Conservation (phyloP, 371 early-diverging fungal genomes). For the Cokeromyces recurvatus region DNA sequence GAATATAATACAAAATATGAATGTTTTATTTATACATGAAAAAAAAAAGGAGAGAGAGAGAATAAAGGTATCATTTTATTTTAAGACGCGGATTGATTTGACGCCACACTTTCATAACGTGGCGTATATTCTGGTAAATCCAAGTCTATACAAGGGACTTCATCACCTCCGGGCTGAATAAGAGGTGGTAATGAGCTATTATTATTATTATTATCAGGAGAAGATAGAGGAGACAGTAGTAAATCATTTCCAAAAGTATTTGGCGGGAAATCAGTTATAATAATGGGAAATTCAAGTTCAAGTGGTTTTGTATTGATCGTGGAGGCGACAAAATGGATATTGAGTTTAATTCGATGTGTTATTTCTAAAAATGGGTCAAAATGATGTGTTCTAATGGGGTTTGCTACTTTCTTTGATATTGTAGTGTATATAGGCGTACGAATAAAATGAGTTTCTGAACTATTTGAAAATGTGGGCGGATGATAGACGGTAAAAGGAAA, state of each 20-base stretch:
- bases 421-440: constrained; percentile 30
- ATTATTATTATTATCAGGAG: constrained; percentile 2
- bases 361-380: constrained; percentile 39
- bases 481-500: constrained; percentile 28
- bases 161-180: constrained; percentile 28
- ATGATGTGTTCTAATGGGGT: constrained; percentile 19
- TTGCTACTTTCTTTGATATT: too few relatives aligned
- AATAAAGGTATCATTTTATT: too few relatives aligned
- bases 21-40: not conserved
- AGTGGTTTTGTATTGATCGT: constrained; percentile 11
- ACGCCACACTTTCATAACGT: constrained; percentile 13
- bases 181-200: not conserved
- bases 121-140: constrained; percentile 43
- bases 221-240: constrained; percentile 6
- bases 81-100: too few relatives aligned
- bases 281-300: constrained; percentile 27
- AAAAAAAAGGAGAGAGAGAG: not conserved
- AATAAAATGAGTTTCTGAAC: constrained; percentile 37
- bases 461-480: constrained; percentile 26
- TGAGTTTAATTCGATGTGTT: constrained; percentile 24
- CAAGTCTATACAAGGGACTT: constrained; percentile 28
- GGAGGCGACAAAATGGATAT: constrained; percentile 20
- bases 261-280: constrained; percentile 34
- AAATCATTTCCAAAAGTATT: constrained; percentile 9
- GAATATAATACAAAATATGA: too few relatives aligned